Conservation (phyloP, 2,329 filamentous ascomycete species). For the Alternaria brassicicola region DNA sequence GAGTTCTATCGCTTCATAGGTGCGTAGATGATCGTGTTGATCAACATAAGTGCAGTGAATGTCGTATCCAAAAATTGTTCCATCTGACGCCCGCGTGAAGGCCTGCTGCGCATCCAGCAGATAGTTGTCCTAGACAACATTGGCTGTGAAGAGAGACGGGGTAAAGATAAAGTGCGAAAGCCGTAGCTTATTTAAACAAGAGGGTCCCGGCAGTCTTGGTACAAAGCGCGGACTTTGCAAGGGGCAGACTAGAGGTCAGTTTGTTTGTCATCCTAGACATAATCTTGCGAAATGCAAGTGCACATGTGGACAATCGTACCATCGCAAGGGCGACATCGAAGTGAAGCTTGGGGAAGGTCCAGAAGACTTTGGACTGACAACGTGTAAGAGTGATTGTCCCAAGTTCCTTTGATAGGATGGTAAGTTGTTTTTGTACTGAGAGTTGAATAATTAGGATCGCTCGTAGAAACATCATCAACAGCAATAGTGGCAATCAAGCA, state of each 20-base stretch:
- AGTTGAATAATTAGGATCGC: too few species aligned
- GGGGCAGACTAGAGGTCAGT: background rate
- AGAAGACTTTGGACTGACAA: background rate
- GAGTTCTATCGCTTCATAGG: too few species aligned
- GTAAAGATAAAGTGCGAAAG: background rate
- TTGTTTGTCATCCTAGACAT: background rate
- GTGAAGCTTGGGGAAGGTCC: background rate
- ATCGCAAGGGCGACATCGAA: background rate
- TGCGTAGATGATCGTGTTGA: too few species aligned
- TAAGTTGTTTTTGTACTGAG: too few species aligned
- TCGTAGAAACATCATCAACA: too few species aligned
- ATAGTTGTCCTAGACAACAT: background rate
- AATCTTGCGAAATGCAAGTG: background rate
- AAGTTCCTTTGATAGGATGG: too few species aligned
- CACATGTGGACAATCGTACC: background rate
- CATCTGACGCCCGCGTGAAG: background rate
- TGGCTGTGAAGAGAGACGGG: fast-evolving
- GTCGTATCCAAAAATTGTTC: too few species aligned
- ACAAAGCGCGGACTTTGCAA: background rate
- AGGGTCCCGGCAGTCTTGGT: background rate
- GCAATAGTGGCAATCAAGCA: too few species aligned
- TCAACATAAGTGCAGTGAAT: too few species aligned
- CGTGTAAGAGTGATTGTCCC: too few species aligned
- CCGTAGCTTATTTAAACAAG: too few species aligned
- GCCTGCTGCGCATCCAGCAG: background rate